Conservation (phyloP, 768 basidiomycete species). For the Trametes cinnabarina region DNA sequence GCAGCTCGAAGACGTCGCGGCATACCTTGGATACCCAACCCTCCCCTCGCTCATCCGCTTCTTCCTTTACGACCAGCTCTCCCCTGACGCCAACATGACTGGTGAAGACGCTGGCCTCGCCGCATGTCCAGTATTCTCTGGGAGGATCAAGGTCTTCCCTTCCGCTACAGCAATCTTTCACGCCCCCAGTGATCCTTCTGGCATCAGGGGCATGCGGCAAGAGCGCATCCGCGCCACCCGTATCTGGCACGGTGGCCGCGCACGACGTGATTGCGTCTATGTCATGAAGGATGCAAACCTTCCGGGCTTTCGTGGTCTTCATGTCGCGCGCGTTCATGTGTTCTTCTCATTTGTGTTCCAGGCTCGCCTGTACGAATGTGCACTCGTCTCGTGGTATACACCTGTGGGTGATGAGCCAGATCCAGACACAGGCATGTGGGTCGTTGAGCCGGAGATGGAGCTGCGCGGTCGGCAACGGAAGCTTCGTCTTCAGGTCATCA, state of each 20-base stretch:
- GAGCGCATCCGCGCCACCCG: slow-evolving; percentile 26
- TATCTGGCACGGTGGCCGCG: slow-evolving; percentile 20
- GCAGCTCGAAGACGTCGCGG: too few species aligned
- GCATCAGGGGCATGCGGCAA: slow-evolving; percentile 27
- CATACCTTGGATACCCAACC: too few species aligned
- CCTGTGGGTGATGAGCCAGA: background rate
- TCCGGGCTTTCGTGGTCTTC: slow-evolving; percentile 21
- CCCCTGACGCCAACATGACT: too few species aligned
- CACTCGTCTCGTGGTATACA: background rate
- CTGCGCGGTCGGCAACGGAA: background rate
- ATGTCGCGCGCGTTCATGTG: slow-evolving; percentile 18
- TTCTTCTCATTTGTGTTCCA: slow-evolving; percentile 29
- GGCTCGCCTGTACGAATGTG: background rate
- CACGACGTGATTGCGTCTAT: slow-evolving; percentile 26
- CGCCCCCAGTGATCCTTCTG: slow-evolving; percentile 30
- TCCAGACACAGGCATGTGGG: slow-evolving; percentile 4
- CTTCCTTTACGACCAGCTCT: too few species aligned
- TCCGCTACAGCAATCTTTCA: slow-evolving; percentile 22
- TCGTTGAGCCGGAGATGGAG: background rate
- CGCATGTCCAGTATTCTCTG: background rate
- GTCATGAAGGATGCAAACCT: slow-evolving; percentile 10
- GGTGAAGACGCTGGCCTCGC: too few species aligned
- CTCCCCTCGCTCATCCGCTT: too few species aligned
- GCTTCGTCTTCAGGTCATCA: background rate
- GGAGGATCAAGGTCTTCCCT: background rate